phyloP scores from a whole-genome alignment of 2,329 filamentous ascomycete genomes.

The Gaeumannomyces sp. region DNA sequence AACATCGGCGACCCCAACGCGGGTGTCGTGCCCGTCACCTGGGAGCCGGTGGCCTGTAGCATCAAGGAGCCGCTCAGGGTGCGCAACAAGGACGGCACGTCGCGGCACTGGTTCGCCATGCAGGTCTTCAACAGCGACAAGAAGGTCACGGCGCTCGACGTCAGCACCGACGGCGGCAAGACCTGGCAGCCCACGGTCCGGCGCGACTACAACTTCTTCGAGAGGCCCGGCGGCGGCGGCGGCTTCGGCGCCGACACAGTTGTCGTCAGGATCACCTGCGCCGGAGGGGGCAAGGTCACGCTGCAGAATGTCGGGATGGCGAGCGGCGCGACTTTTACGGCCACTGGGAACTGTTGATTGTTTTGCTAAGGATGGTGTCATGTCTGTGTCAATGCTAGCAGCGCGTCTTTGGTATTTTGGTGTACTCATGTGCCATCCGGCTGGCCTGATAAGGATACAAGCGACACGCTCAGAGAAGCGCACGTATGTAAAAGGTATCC shows the following conservation, averaged over 20 bases:
- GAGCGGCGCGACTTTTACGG: constrained; percentile 11
- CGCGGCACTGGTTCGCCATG: constrained; percentile 42
- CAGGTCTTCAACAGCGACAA: constrained; percentile 60
- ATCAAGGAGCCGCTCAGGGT: constrained; percentile 35
- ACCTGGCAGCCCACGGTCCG: constrained; percentile 53
- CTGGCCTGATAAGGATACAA: too few species aligned
- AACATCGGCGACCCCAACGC: constrained; percentile 28
- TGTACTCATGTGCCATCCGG: too few species aligned
- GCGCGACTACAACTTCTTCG: constrained; percentile 55
- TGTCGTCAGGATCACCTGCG: constrained; percentile 12
- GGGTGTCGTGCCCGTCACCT: constrained; percentile 30
- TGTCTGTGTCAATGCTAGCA: not conserved
- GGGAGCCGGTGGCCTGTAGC: constrained; percentile 32
- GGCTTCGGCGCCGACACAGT: constrained; percentile 27
- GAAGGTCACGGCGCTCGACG: constrained; percentile 49
- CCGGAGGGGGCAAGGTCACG: constrained; percentile 3
- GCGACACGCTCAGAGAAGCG: too few species aligned
- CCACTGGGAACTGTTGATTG: constrained; percentile 1
- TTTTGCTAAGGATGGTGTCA: not conserved
- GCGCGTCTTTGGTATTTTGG: not conserved
- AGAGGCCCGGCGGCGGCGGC: constrained; percentile 35
- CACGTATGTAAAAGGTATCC: too few species aligned
- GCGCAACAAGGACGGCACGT: constrained; percentile 38
- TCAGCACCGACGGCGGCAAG: constrained; percentile 52
- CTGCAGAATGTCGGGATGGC: constrained; percentile 10